Evolutionary conservation across 805 yeast genomes (phyloP), one percentile per base, ranked within the genome.

Genomic region (Yamadazyma endophytica): DNA sequence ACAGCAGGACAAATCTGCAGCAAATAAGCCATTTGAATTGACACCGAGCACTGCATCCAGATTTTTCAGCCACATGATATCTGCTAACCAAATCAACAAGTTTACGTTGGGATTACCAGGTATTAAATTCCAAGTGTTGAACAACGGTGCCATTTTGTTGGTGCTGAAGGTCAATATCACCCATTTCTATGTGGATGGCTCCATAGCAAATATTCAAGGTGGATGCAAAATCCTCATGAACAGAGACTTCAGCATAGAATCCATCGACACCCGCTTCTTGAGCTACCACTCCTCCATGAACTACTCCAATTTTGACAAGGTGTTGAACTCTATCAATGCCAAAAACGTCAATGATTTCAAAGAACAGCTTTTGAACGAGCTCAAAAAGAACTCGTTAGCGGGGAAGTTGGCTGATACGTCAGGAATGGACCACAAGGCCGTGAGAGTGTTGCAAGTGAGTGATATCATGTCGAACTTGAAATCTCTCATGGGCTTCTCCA

Each of bases 391-490:
- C 21, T 62, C 68, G 23, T 56, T 59, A 24, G 77, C 79, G 1
- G 67, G 67, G 39, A 61, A 66, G 26, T 60, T 61, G 24, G 56
- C 78, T 33, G 62, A 78, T 4, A 68, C 70, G 32, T 72, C 73
- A 40, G 95, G 95, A 0, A 54, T 82, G 4, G 78, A 76, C 33
- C 78, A 73, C 31, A 70, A 70, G 23, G 77, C 84, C 5, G 72
- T 84, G 75, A 61, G 90, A 37, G 67, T 79, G 14, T 56, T 86
- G 58, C 90, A 84, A 52, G 75, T 83, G 4, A 73, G 87, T 24
- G 92, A 85, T 53, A 80, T 81, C 7, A 82, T 87, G 86, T 68
- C 87, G 0, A 75, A 76, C 39, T 64, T 86, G 40, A 70, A 73
- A 33, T 77, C 82, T 5, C 58, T 87, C 33, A 77, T 84, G 77